Conservation (phyloP, 257 asterid genomes). For the Nicotiana tomentosiformis region DNA sequence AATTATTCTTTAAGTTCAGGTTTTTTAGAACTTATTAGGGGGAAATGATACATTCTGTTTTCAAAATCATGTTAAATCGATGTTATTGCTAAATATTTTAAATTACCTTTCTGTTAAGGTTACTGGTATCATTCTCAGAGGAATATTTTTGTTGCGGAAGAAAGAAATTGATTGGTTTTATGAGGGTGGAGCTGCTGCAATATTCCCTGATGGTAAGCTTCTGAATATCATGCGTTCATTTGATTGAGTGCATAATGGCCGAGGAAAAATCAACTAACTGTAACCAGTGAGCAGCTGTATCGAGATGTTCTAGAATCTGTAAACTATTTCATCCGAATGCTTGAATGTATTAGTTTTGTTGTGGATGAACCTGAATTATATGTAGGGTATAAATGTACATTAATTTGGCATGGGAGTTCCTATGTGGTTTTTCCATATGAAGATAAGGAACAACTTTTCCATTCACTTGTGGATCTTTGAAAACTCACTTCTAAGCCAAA, state of each 20-base stretch:
- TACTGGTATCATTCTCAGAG: constrained; percentile 85
- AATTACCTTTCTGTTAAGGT: constrained; percentile 41
- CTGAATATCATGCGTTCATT: background rate
- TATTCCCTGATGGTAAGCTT: constrained; percentile 86
- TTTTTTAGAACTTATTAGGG: background rate
- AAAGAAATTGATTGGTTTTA: constrained; percentile 97
- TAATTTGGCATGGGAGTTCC: background rate
- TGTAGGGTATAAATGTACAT: background rate
- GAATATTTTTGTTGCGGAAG: constrained; percentile 87
- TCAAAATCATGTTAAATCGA: background rate
- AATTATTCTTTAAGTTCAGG: constrained; percentile 10
- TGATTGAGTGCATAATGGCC: background rate
- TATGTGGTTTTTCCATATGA: background rate
- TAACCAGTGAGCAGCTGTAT: background rate
- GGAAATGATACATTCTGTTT: background rate
- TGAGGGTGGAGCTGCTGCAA: constrained; percentile 99
- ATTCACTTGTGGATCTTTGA: background rate
- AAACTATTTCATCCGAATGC: background rate
- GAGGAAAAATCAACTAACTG: background rate
- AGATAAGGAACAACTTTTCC: background rate
- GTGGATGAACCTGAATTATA: background rate
- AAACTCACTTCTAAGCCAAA: background rate
- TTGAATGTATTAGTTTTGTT: background rate
- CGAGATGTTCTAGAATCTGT: background rate
- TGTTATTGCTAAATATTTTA: background rate